Percentiles rank a stretch among this genome's conserved stretches.
phyloP scores from a whole-genome alignment of 2,329 filamentous ascomycete genomes.

The Whalleya microplaca region DNA sequence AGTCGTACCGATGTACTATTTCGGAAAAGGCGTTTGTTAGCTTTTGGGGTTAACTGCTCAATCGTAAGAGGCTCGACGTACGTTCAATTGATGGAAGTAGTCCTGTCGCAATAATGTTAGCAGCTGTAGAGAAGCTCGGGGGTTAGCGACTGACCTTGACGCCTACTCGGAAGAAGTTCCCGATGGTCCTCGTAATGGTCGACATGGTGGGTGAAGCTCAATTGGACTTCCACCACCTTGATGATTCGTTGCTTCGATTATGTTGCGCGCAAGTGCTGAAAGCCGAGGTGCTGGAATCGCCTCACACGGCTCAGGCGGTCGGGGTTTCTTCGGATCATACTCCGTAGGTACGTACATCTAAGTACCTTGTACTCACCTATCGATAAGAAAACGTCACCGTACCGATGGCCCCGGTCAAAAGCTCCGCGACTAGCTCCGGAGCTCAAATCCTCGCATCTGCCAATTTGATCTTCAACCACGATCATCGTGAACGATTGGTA shows the following conservation, averaged over 20 bases:
- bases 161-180: constrained; percentile 85
- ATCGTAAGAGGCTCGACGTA: constrained; percentile 55
- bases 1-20: constrained; percentile 59
- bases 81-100: constrained; percentile 89
- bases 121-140: constrained; percentile 8
- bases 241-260: constrained; percentile 1
- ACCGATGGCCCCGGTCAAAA: neutral
- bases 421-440: neutral
- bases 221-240: constrained; percentile 32
- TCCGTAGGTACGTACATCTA: neutral
- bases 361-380: neutral
- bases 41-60: constrained; percentile 25
- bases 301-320: neutral
- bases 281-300: neutral
- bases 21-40: constrained; percentile 30
- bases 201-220: constrained; percentile 70
- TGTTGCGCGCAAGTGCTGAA: neutral
- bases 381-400: neutral
- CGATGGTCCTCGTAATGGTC: constrained; percentile 82
- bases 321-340: neutral
- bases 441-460: neutral
- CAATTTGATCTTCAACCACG: neutral
- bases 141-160: constrained; percentile 68
- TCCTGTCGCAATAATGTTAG: constrained; percentile 63
- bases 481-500: neutral